Base-by-base conservation (phyloP, 352 stramenopile species). In the Phytophthora boehmeriae region DNA sequence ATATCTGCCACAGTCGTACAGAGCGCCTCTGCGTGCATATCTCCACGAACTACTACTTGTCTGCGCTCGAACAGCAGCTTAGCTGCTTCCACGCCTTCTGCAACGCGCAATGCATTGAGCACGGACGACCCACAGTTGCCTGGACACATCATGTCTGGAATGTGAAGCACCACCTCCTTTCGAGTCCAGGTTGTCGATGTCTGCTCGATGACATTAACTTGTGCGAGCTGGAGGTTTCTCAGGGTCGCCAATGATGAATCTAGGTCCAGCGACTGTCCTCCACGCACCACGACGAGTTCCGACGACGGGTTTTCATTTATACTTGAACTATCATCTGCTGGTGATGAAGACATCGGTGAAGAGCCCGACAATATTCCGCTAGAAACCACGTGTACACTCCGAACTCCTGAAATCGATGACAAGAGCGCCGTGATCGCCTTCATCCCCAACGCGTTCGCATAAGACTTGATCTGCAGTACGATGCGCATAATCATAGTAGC, bases 81-180 rank as follows among this genome's bases (percentile, higher is more conserved):
- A 20, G 66, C 79, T 8, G 66, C 75, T 48, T 88, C 65, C 10
- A 93, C 76, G 1, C 73, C 55, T 32, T 71, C 53, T 14, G 89
- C 72, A 39, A 59, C 66, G 0, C 64, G 71, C 10, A 89, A 53
- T 4, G 83, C 78, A 34, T 85, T 86, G 20, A 94, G 59, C 19
- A 95, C 80, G 2, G 84, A 86, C n/a, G 66, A 74, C 13, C 86
- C 86, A 44, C 86, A 95, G 43, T 91, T 93, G 34, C 69, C 73
- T 14, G 80, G 71, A 50, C 86, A 95, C 84, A 95, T 95, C 80
- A 95, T 95, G 19, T 87, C 86, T 23, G 75, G 63, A 10, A 95
- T 77, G 17, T 66, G 60, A 10, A 95, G 49, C 23, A 89, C 78
- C 32, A 92, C 66, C 62, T 92, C 77, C 60, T 89, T 89, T 32